Evolutionary conservation across 768 basidiomycete species (phyloP).

Genomic region (Lyophyllum decastes): DNA sequence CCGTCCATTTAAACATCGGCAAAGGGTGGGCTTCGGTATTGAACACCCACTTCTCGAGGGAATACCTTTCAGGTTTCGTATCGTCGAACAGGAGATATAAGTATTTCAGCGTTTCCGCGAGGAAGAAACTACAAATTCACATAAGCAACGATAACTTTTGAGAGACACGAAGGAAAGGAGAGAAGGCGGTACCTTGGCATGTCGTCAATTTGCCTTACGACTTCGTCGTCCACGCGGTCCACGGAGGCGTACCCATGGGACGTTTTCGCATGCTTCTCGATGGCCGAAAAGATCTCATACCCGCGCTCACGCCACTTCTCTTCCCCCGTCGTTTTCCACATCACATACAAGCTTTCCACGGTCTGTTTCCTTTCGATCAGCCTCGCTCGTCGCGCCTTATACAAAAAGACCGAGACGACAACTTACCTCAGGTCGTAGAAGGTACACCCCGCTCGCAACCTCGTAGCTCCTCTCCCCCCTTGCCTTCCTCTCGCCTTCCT

Average conservation of each 20-base stretch:
- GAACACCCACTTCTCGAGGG: constrained; percentile 58
- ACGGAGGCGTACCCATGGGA: constrained; percentile 61
- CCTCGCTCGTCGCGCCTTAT: neutral
- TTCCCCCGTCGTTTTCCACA: constrained; percentile 71
- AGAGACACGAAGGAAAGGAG: neutral
- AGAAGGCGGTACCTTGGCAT: constrained; percentile 66
- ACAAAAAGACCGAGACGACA: constrained; percentile 15
- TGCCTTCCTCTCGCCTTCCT: constrained; percentile 29
- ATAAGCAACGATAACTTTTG: constrained; percentile 4
- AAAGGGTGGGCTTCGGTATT: constrained; percentile 77
- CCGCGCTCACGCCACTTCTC: constrained; percentile 71
- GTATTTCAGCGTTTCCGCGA: constrained; percentile 59
- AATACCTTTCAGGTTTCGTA: constrained; percentile 40
- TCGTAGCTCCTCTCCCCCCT: constrained; percentile 52
- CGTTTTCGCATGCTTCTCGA: constrained; percentile 58
- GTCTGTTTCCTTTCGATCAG: constrained; percentile 42
- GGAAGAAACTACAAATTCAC: constrained; percentile 37
- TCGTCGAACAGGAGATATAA: constrained; percentile 67
- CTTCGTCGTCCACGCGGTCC: constrained; percentile 39
- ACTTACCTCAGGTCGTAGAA: constrained; percentile 74
- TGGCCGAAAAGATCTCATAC: constrained; percentile 65
- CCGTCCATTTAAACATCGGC: constrained; percentile 62
- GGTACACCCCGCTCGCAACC: constrained; percentile 39
- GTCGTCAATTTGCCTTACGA: constrained; percentile 42
- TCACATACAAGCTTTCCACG: constrained; percentile 67